These are phyloP conservation scores for Beauveria sp. DNA, from an alignment of 2,329 filamentous ascomycete genomes.

Conservation along the genomic window DNA sequence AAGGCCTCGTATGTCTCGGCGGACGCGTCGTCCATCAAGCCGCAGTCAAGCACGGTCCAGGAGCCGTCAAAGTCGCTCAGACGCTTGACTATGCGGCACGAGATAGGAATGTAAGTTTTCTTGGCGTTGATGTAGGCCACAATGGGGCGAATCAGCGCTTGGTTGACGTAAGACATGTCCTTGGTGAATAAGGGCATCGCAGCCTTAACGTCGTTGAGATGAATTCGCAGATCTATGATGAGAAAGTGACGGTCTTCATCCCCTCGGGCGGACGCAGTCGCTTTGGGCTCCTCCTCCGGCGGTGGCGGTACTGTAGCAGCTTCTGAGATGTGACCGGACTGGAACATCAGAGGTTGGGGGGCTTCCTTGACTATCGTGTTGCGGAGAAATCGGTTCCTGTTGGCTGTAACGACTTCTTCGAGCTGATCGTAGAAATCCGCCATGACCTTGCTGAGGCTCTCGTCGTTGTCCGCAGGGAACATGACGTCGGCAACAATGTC, in stretches of 20 bases:
- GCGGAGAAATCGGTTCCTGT: constrained; percentile 57
- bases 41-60: constrained; percentile 91
- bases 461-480: constrained; percentile 81
- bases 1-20: constrained; percentile 95
- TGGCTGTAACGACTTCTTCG: constrained; percentile 82
- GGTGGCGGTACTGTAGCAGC: constrained; percentile 15
- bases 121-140: constrained; percentile 97
- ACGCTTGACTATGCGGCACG: constrained; percentile 87
- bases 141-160: constrained; percentile 88
- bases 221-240: constrained; percentile 89
- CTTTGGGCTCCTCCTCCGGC: background rate
- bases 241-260: constrained; percentile 68
- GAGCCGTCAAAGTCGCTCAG: constrained; percentile 86
- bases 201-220: constrained; percentile 90
- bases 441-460: constrained; percentile 88
- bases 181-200: constrained; percentile 87
- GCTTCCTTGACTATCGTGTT: constrained; percentile 29
- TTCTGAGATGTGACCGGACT: constrained; percentile 27
- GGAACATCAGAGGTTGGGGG: constrained; percentile 19
- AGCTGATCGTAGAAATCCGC: constrained; percentile 95
- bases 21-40: constrained; percentile 86
- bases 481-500: constrained; percentile 95
- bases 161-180: constrained; percentile 91
- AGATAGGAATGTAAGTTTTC: constrained; percentile 90
- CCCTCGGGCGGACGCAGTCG: background rate